phyloP scores from a whole-genome alignment of 305 asterid genomes.

The Fraxinus greggii region DNA sequence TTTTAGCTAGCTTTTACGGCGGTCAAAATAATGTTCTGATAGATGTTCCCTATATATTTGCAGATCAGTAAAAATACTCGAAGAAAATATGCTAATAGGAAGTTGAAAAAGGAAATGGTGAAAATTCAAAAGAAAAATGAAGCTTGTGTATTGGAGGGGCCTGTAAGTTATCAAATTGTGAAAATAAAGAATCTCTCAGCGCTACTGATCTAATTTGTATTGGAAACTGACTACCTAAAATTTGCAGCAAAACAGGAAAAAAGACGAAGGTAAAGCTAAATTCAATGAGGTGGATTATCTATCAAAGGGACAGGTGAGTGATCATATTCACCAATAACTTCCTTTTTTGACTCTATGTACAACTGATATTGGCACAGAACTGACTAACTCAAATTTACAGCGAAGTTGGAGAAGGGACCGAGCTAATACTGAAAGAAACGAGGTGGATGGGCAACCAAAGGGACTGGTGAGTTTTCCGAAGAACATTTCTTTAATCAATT shows the following conservation, averaged over 20 bases:
- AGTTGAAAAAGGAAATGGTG: conserved; percentile 69
- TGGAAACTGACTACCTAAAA: conserved; percentile 27
- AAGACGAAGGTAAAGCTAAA: conserved; percentile 47
- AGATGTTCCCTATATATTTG: conserved; percentile 21
- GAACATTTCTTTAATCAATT: not conserved
- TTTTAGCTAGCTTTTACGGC: not conserved
- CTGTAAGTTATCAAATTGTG: conserved; percentile 47
- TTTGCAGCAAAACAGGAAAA: conserved; percentile 73
- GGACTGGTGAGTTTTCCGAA: conserved; percentile 66
- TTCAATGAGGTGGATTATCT: conserved; percentile 34
- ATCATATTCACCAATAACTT: conserved; percentile 4
- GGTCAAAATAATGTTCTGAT: conserved; percentile 7
- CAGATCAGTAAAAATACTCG: conserved; percentile 82
- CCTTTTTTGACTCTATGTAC: not conserved
- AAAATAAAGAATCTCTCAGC: conserved; percentile 4
- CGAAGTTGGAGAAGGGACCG: conserved; percentile 50
- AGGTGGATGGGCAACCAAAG: conserved; percentile 59
- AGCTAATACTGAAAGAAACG: conserved; percentile 37
- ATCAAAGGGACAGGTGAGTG: conserved; percentile 41
- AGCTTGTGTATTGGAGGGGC: conserved; percentile 57
- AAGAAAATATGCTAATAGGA: conserved; percentile 58
- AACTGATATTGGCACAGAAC: conserved; percentile 1
- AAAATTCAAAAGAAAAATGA: conserved; percentile 62
- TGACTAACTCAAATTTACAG: conserved; percentile 33
- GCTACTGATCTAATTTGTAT: conserved; percentile 19